Evolutionary conservation across 2,329 filamentous ascomycete genomes (phyloP), one percentile per base, ranked within the genome.

Genomic region (Verticillium nubilum): DNA sequence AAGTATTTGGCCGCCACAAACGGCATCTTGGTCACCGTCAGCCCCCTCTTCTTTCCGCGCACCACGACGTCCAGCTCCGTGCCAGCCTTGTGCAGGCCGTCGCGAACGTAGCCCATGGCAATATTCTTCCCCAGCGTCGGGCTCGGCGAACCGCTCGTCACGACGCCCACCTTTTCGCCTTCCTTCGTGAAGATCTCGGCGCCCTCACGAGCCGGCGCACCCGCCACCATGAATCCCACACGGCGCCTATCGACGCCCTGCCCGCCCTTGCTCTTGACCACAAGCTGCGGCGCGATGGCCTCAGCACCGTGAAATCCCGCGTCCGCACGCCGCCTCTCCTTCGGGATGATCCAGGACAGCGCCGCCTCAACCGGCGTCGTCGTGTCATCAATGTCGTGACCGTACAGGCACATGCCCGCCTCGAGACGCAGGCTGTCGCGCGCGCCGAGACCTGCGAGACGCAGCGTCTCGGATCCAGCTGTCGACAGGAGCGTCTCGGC

Each of bases 381-480:
- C n/a, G 74, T 73, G 71, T 97, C 94, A 72, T 96, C 87, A 37
- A 99, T 84, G 73, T 99, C 95, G 76, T 98, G 92, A n/a, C 95
- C 95, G 77, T 99, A 99, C n/a, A 99, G 83, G 75, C 95, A 99
- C 94, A 99, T 96, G 62, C 95, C 95, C 0, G 95, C 95, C 78
- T 99, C 95, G 29, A 99, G 86, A 54, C 95, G 88, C 61, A 99
- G 85, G 62, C 90, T 96, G 74, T 99, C 95, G 64, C 95, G 86
- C 2, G 95, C 92, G 10, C 93, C 95, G 0, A 99, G 84, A 3
- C 95, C 95, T 2, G 94, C 92, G 53, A 97, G 84, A 69, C 89
- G 88, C 17, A 97, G 79, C 57, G 75, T 76, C 63, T 82, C 80
- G 3, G 80, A 75, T 12, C 87, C 85, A 27, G 87, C 87, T 47